Conservation (phyloP, 768 basidiomycete species). For the Agrocybe pediades region DNA sequence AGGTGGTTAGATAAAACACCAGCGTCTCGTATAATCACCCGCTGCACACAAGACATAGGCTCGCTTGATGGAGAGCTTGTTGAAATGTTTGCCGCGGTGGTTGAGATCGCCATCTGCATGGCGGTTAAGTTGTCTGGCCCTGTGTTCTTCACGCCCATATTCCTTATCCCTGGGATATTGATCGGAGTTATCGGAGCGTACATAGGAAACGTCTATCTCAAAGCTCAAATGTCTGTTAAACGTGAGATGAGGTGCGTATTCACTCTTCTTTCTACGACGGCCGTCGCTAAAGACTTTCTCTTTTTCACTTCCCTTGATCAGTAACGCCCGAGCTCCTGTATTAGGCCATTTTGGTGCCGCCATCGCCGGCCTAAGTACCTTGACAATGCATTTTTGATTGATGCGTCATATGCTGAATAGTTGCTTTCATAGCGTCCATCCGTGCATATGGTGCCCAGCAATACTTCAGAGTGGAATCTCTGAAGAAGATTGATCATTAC, state of each 20-base stretch:
- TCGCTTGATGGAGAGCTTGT: conserved; percentile 46
- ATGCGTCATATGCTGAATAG: neutral
- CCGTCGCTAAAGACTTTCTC: neutral
- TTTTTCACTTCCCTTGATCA: no score
- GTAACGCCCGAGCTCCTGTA: conserved; percentile 19
- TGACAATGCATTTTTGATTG: neutral
- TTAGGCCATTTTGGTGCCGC: conserved; percentile 29
- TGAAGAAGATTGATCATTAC: conserved; percentile 54
- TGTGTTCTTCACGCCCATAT: conserved; percentile 40
- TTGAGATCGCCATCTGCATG: conserved; percentile 40
- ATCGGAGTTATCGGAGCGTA: conserved; percentile 42
- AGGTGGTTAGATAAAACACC: conserved; percentile 33
- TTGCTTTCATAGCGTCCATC: conserved; percentile 39
- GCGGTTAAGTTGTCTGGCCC: conserved; percentile 28
- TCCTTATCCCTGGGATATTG: conserved; percentile 40
- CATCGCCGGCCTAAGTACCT: conserved; percentile 52
- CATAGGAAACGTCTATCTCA: conserved; percentile 43
- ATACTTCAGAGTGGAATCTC: conserved; percentile 43
- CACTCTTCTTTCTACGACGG: neutral
- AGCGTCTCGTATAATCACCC: conserved; percentile 15
- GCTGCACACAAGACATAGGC: conserved; percentile 26
- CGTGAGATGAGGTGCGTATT: conserved; percentile 20
- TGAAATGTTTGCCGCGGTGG: conserved; percentile 26
- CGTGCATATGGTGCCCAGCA: conserved; percentile 64
- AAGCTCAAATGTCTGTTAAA: conserved; percentile 44